phyloP scores from a whole-genome alignment of 2,329 filamentous ascomycete genomes.

The Sporothrix globosa region DNA sequence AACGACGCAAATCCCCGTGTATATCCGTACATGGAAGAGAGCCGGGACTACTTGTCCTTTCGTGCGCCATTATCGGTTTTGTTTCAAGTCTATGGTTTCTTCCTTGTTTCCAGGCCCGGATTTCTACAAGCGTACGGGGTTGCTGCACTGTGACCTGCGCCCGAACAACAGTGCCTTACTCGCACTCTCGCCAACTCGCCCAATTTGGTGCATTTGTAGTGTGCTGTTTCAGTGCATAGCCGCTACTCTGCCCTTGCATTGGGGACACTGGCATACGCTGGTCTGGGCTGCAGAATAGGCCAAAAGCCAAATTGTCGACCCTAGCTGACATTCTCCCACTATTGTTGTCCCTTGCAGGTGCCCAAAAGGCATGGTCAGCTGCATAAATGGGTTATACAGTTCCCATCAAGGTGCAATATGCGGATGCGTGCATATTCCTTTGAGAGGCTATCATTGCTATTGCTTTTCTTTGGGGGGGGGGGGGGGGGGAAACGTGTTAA shows the following conservation, averaged over 20 bases:
- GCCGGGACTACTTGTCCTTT: too few relatives aligned
- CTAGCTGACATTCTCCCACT: not conserved
- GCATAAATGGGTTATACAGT: too few relatives aligned
- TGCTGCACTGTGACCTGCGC: not conserved
- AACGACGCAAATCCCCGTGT: too few relatives aligned
- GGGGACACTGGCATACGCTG: not conserved
- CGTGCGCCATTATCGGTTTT: not conserved
- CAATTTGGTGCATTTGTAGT: not conserved
- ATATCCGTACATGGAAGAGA: not conserved
- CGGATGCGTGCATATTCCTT: not conserved
- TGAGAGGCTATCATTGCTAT: not conserved
- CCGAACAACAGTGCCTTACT: not conserved
- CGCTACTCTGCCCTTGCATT: not conserved
- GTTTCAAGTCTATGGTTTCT: not conserved
- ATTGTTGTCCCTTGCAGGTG: not conserved
- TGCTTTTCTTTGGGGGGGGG: too few relatives aligned
- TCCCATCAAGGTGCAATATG: not conserved
- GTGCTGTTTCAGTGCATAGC: conserved; percentile 16
- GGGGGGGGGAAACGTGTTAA: not conserved
- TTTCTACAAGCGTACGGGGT: too few relatives aligned
- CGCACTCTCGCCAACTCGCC: not conserved
- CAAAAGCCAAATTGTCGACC: conserved; percentile 22
- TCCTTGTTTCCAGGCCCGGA: not conserved
- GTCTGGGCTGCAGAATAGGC: not conserved
- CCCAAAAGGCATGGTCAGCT: not conserved